Evolutionary conservation across 2,329 filamentous ascomycete genomes (phyloP).

Genomic region (Allantophomopsis cytisporea): DNA sequence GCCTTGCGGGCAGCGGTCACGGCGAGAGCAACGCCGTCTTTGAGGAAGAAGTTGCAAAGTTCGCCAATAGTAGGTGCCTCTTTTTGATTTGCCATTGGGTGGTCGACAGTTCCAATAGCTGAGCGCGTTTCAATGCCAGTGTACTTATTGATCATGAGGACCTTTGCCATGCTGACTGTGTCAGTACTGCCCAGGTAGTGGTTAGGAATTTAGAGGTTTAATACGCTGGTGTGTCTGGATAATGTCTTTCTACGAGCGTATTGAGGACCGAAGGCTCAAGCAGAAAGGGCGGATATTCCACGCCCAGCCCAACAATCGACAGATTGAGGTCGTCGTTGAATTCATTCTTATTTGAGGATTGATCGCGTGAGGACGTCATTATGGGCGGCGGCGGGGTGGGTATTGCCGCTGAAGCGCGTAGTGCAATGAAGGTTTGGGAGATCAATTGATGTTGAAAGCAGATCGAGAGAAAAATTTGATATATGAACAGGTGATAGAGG

Average conservation of each 20-base stretch:
- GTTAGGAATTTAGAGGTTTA: constrained; percentile 5
- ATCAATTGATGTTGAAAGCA: too few relatives aligned
- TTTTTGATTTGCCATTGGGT: constrained; percentile 44
- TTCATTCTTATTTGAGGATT: constrained; percentile 2
- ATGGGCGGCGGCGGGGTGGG: neutral
- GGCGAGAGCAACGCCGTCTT: constrained; percentile 42
- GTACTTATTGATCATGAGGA: constrained; percentile 47
- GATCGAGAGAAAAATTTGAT: too few relatives aligned
- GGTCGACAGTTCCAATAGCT: constrained; percentile 45
- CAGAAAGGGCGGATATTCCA: constrained; percentile 43
- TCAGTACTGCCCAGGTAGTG: constrained; percentile 1
- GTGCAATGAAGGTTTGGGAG: too few relatives aligned
- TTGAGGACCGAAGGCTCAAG: constrained; percentile 37
- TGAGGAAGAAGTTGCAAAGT: constrained; percentile 39
- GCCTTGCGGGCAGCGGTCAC: constrained; percentile 40
- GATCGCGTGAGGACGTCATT: constrained; percentile 5
- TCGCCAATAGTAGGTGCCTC: constrained; percentile 38
- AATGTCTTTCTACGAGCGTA: constrained; percentile 38
- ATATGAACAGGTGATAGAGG: too few relatives aligned
- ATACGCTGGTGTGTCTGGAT: constrained; percentile 45
- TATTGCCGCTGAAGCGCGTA: too few relatives aligned
- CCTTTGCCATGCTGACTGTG: constrained; percentile 37
- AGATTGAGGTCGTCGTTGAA: constrained; percentile 38
- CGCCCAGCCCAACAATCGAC: constrained; percentile 43
- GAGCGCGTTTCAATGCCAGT: constrained; percentile 52